Conservation (phyloP, 805 yeast species). For the Candida succiphila region DNA sequence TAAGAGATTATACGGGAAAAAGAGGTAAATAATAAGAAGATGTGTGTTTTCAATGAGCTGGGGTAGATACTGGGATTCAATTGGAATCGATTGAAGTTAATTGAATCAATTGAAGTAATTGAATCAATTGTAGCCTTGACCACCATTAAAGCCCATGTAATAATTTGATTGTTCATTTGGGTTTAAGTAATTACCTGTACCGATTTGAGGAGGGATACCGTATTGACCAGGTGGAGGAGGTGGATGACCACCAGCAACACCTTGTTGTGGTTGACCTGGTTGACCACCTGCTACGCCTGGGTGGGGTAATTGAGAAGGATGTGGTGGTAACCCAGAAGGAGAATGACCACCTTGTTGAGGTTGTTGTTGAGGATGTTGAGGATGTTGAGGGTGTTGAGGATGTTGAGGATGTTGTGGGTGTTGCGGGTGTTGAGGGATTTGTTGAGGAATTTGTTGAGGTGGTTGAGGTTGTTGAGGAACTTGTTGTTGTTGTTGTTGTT, state of each 20-base stretch:
- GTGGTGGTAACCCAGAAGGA: slow-evolving; percentile 15
- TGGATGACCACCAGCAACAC: slow-evolving; percentile 4
- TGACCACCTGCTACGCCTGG: slow-evolving; percentile 6
- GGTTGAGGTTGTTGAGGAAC: slow-evolving; percentile 9
- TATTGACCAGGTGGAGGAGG: slow-evolving; percentile 11
- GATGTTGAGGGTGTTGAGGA: too few species aligned
- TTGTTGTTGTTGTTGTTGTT: slow-evolving; percentile 17
- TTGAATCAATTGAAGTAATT: too few species aligned
- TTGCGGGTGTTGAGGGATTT: slow-evolving; percentile 7
- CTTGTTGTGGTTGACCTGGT: slow-evolving; percentile 6
- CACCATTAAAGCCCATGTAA: slow-evolving; percentile 18
- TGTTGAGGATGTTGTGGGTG: slow-evolving; percentile 19
- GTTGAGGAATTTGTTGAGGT: slow-evolving; percentile 18
- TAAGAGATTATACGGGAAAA: too few species aligned
- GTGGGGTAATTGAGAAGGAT: slow-evolving; percentile 1
- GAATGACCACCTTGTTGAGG: slow-evolving; percentile 14
- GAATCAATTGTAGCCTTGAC: slow-evolving; percentile 14
- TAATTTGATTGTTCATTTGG: slow-evolving; percentile 17
- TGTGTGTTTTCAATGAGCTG: too few species aligned
- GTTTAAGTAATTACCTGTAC: slow-evolving; percentile 12
- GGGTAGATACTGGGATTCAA: too few species aligned
- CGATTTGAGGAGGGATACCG: slow-evolving; percentile 17
- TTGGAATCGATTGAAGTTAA: too few species aligned
- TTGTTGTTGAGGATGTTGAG: slow-evolving; percentile 16
- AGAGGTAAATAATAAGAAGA: too few species aligned